A percentile compares a stretch with the other conserved stretches of the same genome.
Conservation (phyloP, 306 rosid genomes). For the Benincasa hispida region DNA sequence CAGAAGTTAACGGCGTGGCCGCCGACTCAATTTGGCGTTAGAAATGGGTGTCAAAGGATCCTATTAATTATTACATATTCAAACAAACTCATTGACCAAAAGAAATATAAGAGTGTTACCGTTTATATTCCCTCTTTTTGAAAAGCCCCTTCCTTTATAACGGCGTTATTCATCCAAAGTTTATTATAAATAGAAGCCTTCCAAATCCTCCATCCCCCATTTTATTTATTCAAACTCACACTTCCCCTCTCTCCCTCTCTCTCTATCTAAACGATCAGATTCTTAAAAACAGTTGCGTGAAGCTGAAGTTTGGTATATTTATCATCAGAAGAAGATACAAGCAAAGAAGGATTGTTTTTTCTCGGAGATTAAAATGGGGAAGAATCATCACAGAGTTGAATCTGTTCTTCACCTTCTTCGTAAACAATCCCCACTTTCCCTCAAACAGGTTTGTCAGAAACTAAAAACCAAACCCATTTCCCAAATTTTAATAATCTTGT, state of each 20-base stretch:
- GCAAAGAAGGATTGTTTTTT: conserved; percentile 10
- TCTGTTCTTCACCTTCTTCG: conserved; percentile 65
- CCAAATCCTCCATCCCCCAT: background rate
- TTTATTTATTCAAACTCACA: conserved; percentile 21
- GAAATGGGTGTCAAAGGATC: conserved; percentile 17
- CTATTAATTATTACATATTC: background rate
- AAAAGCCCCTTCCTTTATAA: conserved; percentile 18
- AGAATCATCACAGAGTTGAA: conserved; percentile 59
- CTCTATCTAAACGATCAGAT: conserved; percentile 5
- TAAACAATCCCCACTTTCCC: conserved; percentile 67
- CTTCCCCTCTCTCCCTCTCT: conserved; percentile 8
- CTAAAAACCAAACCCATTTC: background rate
- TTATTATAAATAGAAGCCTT: conserved; percentile 36
- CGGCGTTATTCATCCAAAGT: conserved; percentile 65
- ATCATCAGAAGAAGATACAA: conserved; percentile 8
- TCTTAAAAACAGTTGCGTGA: conserved; percentile 51
- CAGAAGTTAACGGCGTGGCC: background rate
- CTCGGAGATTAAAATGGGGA: conserved; percentile 54
- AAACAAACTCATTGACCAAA: conserved; percentile 29
- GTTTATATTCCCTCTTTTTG: conserved; percentile 4
- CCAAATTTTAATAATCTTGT: background rate
- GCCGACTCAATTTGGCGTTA: conserved; percentile 44
- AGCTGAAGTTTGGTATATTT: conserved; percentile 55
- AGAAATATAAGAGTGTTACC: conserved; percentile 24
- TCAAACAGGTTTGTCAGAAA: conserved; percentile 49